Conservation (phyloP, 441 rosid genomes). For the Populus tomentosa region DNA sequence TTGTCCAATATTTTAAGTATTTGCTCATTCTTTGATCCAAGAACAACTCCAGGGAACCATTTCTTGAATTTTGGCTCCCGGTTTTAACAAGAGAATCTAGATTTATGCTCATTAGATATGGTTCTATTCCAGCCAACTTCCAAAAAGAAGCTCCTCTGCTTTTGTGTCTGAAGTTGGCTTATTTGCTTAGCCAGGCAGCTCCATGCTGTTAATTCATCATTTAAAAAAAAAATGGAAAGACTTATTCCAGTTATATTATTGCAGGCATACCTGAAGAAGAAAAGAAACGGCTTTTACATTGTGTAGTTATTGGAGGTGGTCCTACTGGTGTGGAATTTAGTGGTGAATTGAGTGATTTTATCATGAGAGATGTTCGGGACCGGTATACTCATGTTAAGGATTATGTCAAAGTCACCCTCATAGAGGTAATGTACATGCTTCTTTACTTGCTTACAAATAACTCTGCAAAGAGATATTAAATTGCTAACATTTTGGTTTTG, state of each 20-base stretch:
- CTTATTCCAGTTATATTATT: neutral
- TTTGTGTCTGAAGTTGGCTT: neutral
- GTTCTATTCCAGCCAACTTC: no score
- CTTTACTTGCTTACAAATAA: neutral
- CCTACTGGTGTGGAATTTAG: constrained; percentile 99
- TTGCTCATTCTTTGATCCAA: neutral
- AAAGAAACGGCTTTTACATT: constrained; percentile 71
- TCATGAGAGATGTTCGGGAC: constrained; percentile 78
- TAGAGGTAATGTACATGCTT: constrained; percentile 53
- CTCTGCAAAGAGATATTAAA: neutral
- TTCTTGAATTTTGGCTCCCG: no score
- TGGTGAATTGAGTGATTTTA: constrained; percentile 92
- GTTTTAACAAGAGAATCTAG: no score
- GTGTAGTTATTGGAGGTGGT: constrained; percentile 93
- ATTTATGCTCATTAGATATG: no score
- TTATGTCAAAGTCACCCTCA: constrained; percentile 68
- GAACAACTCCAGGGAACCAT: neutral
- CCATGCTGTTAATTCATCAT: no score
- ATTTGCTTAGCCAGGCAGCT: no score
- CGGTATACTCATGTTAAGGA: constrained; percentile 67
- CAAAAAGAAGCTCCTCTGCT: no score
- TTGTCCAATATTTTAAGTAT: neutral
- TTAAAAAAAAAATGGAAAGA: neutral
- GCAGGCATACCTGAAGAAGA: constrained; percentile 75
- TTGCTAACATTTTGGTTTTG: neutral